A percentile compares a stretch with the other conserved stretches of the same genome.
Evolutionary conservation across 495 filamentous ascomycete species (phyloP).

Genomic region (Lophiostoma macrostomum): DNA sequence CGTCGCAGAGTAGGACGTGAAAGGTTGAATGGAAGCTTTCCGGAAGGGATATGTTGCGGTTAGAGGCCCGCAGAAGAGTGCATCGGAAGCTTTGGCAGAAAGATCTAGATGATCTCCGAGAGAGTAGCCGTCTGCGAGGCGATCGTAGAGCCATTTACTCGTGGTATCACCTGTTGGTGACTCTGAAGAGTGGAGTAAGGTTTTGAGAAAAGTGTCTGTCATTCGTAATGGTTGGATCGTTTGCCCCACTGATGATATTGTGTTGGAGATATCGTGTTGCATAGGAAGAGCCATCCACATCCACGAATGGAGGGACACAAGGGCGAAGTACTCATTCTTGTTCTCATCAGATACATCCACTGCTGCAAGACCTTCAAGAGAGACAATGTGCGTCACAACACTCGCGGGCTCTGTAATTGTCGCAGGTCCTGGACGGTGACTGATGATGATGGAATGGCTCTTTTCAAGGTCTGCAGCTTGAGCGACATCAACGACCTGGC

Average conservation of each 20-base stretch:
- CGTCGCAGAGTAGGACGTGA: too few relatives aligned
- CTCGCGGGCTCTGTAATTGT: too few relatives aligned
- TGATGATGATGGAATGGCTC: too few relatives aligned
- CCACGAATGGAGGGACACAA: conserved; percentile 1
- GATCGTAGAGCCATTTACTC: conserved; percentile 1
- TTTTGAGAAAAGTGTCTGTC: not conserved
- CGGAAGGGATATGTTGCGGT: too few relatives aligned
- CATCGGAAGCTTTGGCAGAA: conserved; percentile 46
- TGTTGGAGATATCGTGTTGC: not conserved
- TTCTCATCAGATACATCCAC: conserved; percentile 3
- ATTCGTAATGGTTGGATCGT: not conserved
- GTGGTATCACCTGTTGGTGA: not conserved
- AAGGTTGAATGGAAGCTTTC: too few relatives aligned
- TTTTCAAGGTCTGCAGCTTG: too few relatives aligned
- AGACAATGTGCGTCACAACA: conserved; percentile 18
- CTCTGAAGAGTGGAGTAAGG: not conserved
- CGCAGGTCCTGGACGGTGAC: too few relatives aligned
- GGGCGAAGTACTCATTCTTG: not conserved
- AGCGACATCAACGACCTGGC: too few relatives aligned
- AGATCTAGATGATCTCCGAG: conserved; percentile 37
- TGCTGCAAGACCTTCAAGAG: conserved; percentile 10
- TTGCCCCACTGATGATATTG: too few relatives aligned
- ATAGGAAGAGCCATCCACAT: not conserved
- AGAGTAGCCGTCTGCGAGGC: conserved; percentile 45
- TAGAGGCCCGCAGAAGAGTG: conserved; percentile 47